phyloP scores from a whole-genome alignment of 2,329 filamentous ascomycete genomes.

The Botryosphaeria agaves region DNA sequence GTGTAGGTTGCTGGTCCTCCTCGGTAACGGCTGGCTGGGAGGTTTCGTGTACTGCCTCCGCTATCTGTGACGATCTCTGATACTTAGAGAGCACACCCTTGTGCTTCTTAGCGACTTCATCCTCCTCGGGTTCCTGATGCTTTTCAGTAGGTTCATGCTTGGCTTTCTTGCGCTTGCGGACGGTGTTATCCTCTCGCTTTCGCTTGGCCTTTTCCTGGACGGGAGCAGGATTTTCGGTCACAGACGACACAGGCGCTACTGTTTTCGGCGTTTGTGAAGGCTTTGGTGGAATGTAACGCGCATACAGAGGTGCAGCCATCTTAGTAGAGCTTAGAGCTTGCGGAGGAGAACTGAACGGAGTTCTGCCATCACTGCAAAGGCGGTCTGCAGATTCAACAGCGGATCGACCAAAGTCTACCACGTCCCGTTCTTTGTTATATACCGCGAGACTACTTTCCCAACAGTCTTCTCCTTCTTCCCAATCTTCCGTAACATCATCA shows the following conservation, averaged over 20 bases:
- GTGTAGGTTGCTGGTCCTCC: conserved; percentile 7
- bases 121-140: background rate
- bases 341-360: too few relatives aligned
- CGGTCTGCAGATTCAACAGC: conserved; percentile 1
- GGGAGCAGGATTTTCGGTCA: too few relatives aligned
- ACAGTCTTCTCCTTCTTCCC: conserved; percentile 98
- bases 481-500: conserved; percentile 89
- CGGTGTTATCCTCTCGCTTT: background rate
- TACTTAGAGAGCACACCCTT: conserved; percentile 25
- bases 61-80: conserved; percentile 19
- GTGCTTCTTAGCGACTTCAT: conserved; percentile 1
- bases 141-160: too few relatives aligned
- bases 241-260: background rate
- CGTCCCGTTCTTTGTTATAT: conserved; percentile 89
- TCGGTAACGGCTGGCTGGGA: conserved; percentile 2
- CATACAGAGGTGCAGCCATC: conserved; percentile 30
- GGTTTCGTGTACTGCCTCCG: conserved; percentile 6
- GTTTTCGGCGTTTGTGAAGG: conserved; percentile 3
- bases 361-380: conserved; percentile 2
- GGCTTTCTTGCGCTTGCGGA: conserved; percentile 1
- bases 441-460: conserved; percentile 81
- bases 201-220: background rate
- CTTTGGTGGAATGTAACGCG: conserved; percentile 27
- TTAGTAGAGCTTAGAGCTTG: too few relatives aligned
- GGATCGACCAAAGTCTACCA: conserved; percentile 98